Evolutionary conservation across 495 filamentous ascomycete species (phyloP), one percentile per base, ranked within the genome.

Genomic region (Trichoderma erinaceum): DNA sequence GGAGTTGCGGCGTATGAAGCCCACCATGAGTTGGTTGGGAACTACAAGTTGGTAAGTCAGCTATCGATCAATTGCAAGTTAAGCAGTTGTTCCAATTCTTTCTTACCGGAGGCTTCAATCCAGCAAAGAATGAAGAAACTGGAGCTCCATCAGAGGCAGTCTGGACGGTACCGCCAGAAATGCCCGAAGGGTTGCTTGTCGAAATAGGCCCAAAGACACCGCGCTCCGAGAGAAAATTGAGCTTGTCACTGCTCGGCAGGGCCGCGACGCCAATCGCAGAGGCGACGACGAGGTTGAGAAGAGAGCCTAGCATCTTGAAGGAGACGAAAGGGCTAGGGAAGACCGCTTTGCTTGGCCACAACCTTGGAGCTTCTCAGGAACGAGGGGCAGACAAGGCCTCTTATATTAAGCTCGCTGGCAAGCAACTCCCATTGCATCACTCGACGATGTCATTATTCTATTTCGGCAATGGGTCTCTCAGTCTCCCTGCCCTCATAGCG

Each of bases 11-110:
- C 67, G 23, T 65, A 68, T 8, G 67, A 63, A 16, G 67, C 67
- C 67, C 67, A 68, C 67, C 67, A 68, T 1, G 67, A 65, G 61
- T 65, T 65, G 38, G 67, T 68, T 8, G 67, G 67, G 61, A 68
- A 68, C 67, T 68, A 25, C 6, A 23, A 63, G 35, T 3, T 3
- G 21, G 3, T 27, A 32, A 29, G 38, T 29, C n/a, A 43, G 27
- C 21, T 25, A 11, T n/a, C n/a, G 5, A 23, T 4, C 35, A 38
- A 38, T 38, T 38, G 35, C 35, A 38, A 10, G 35, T n/a, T n/a
- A n/a, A n/a, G n/a, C n/a, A n/a, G n/a, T n/a, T n/a, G n/a, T n/a
- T n/a, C n/a, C n/a, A n/a, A n/a, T n/a, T n/a, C n/a, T n/a, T n/a
- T 61, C 56, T 11, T 68, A 68, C 67, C 41, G 67, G 67, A 44